Evolutionary conservation across 2,329 filamentous ascomycete species (phyloP), one percentile per base, ranked within the genome.

Genomic region (Fusarium mundagurra): DNA sequence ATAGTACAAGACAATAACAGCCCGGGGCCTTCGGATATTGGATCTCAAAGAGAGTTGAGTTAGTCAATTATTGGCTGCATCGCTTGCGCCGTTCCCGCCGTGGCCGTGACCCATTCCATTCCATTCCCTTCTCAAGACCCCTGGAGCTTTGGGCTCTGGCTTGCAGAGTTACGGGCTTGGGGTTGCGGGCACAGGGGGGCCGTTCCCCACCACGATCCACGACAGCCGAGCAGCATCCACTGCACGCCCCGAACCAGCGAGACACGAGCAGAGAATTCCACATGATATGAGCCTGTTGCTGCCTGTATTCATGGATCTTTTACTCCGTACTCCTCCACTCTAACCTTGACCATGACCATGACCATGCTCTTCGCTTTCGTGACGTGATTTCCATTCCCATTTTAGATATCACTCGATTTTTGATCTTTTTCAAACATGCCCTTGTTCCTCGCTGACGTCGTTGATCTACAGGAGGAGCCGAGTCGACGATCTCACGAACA

Each of bases 131-230:
- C 51, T 53, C 31, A 41, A 13, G 20, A 41, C 45, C 67, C 66
- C 66, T 70, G 66, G 41, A 59, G 29, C 31, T 39, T 67, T 47
- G 34, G 61, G 38, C 33, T 38, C 34, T 59, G 54, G 38, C 39
- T 44, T 55, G 36, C 24, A 41, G 29, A 64, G 38, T 44, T 64
- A 60, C 50, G 71, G 71, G 63, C 73, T 76, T 64, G 71, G 58
- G 72, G 63, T 75, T 76, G 66, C 73, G 74, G 67, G 61, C 64
- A 69, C 71, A 73, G 67, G 58, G 58, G 70, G 71, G n/a, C 20
- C 16, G 33, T 41, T 60, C 53, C 54, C 67, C 67, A 71, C 67
- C 44, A 55, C 69, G 51, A 63, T 73, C 66, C 61, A 73, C 60
- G 61, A 54, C 60, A 66, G 38, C 67, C 66, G 67, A 70, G 31